Conservation (phyloP, 2,329 filamentous ascomycete species). For the Ceratocystis cacaofunesta region DNA sequence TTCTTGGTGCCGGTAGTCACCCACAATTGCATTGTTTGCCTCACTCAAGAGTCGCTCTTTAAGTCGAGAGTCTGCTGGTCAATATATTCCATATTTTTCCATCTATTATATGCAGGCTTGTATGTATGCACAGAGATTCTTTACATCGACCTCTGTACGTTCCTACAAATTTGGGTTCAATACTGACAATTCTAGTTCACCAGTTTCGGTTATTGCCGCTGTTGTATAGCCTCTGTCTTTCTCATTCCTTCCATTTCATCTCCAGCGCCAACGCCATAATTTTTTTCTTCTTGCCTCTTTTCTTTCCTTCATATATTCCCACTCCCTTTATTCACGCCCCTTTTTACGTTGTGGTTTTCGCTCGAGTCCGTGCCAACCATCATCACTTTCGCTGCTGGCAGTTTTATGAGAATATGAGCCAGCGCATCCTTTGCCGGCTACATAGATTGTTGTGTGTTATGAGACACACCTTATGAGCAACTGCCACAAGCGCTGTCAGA, state of each 20-base stretch:
- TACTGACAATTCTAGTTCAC: not conserved
- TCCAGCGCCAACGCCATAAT: not conserved
- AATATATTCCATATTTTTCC: not conserved
- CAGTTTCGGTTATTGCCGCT: not conserved
- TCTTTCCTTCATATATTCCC: not conserved
- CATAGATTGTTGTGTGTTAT: slow-evolving; percentile 12
- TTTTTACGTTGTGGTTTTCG: not conserved
- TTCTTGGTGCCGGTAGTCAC: not conserved
- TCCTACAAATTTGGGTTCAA: not conserved
- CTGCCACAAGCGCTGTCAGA: not conserved
- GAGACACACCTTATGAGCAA: slow-evolving; percentile 1
- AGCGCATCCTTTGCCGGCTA: slow-evolving; percentile 1
- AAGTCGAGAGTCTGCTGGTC: too few species aligned
- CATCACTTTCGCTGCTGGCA: not conserved
- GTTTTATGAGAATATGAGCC: slow-evolving; percentile 1
- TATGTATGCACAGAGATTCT: not conserved
- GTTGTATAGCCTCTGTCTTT: not conserved
- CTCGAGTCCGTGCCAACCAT: not conserved
- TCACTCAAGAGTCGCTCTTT: too few species aligned
- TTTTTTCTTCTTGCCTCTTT: not conserved
- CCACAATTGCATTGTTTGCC: not conserved
- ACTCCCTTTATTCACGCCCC: not conserved
- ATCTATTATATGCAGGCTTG: not conserved
- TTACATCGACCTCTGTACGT: not conserved
- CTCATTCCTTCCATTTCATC: not conserved